Evolutionary conservation across 2,329 filamentous ascomycete genomes (phyloP), one percentile per base, ranked within the genome.

Genomic region (Pleurostoma richardsiae): DNA sequence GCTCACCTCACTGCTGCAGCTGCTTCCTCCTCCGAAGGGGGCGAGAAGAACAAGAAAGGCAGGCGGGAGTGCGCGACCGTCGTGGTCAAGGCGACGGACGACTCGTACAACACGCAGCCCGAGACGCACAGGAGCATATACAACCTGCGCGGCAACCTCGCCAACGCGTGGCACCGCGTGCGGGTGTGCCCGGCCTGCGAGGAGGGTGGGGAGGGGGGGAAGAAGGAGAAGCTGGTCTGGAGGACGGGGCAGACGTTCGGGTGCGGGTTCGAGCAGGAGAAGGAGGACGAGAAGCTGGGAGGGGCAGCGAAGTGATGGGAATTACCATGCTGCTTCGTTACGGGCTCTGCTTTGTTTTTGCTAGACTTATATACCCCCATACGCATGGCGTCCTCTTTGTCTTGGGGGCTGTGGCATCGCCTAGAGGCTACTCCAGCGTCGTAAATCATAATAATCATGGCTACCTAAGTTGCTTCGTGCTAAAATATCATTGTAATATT

Each of bases 161-260:
- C 80, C 2, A 84, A 79, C n/a, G 82, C 80, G 1, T 86, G 82
- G 82, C 81, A 86, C 58, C 73, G 80, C 3, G 68, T 85, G 3
- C 62, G 52, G 19, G 54, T 70, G 5, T 69, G 66, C 46, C 60
- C 63, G 2, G 49, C 53, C n/a, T 67, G 62, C 29, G 53, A 51
- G 5, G 42, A 45, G 10, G 43, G 41, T 3, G 41, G 44, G 6
- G 41, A 50, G 4, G 53, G 49, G 4, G 41, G 30, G 27, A 43
- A 10, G 38, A 39, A 29, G n/a, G 53, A 52, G 39, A 50, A 52
- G 10, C 42, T 71, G 11, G 49, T 47, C 7, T 63, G 59, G 61
- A 47, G 46, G 4, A 61, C 59, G 10, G 59, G 56, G 4, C 47
- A 55, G 43, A 54, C 48, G 19, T 57, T 54, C 29, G 59, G 59